These are phyloP conservation scores for Xylaria sp. DNA, from an alignment of 2,329 filamentous ascomycete species.

Conservation along the genomic window DNA sequence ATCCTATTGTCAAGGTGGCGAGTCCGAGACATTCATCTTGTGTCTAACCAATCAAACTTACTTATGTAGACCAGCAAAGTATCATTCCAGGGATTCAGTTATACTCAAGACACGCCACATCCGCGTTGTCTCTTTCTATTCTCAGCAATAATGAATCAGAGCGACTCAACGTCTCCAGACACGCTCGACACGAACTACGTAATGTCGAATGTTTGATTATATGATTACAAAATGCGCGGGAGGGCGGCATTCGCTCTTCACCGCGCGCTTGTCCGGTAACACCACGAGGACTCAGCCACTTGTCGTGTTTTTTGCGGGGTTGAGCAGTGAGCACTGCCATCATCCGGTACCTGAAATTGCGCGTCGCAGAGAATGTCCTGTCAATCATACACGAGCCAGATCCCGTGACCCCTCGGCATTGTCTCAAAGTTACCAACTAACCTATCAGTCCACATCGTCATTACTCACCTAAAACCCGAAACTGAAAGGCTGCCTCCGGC, in stretches of 20 bases:
- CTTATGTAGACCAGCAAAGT: slow-evolving; percentile 11
- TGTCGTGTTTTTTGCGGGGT: slow-evolving; percentile 23
- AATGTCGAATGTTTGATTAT: slow-evolving; percentile 1
- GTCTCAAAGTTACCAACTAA: slow-evolving; percentile 18
- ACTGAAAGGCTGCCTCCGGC: slow-evolving; percentile 7
- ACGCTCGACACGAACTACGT: not conserved
- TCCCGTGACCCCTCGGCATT: slow-evolving; percentile 18
- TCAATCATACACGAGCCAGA: slow-evolving; percentile 11
- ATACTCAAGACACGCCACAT: slow-evolving; percentile 13
- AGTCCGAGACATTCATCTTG: slow-evolving; percentile 39
- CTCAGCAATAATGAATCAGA: not conserved
- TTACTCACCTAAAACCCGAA: slow-evolving; percentile 18
- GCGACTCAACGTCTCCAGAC: not conserved
- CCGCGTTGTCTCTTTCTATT: not conserved
- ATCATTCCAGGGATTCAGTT: slow-evolving; percentile 21
- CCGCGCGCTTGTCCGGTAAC: slow-evolving; percentile 30
- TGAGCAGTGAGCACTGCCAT: slow-evolving; percentile 33
- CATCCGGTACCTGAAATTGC: slow-evolving; percentile 33
- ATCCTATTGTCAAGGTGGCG: slow-evolving; percentile 32
- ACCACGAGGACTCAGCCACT: slow-evolving; percentile 31
- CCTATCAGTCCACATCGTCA: slow-evolving; percentile 15
- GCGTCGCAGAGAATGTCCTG: slow-evolving; percentile 25
- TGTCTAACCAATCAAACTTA: slow-evolving; percentile 26
- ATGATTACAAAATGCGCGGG: slow-evolving; percentile 1
- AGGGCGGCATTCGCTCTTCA: slow-evolving; percentile 20